Base-by-base conservation (phyloP, 345 rosid genomes). In the Geranium rotundifolium region DNA sequence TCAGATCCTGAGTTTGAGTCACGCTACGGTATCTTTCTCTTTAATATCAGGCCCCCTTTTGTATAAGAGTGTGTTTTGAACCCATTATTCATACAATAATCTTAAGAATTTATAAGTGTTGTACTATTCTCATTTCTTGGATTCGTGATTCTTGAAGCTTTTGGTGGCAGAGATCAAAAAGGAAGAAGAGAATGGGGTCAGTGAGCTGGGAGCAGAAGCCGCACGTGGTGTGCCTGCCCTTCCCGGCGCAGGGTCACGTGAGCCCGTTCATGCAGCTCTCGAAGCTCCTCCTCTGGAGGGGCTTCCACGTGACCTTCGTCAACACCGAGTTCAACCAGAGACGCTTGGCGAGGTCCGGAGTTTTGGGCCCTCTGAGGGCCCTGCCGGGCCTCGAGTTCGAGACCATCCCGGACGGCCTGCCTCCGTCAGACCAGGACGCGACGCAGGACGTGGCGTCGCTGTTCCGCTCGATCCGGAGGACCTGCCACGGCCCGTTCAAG, bases 261-360 rank as follows among this genome's bases (percentile, higher is more conserved):
- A 46, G 52, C 16, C 52, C 52, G 3, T 0, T 46, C 15, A 46
- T 46, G 14, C 52, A 46, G 16, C 13, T 46, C 1, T 9, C 52
- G 15, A 46, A 46, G 52, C 52, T 46, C 52, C 52, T 46, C 52
- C 13, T 7, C 1, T 4, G 1, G 3, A 46, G 52, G 16, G 80
- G 80, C 34, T 73, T 75, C 62, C 62, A 71, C 64, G 63, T 81
- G 56, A 80, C 82, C 54, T 70, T 71, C 20, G 76, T 78, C 56
- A 72, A 74, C 74, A 74, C 72, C 0, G 78, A 77, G 64, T 68
- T 62, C 54, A 73, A 65, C 73, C 65, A 73, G 27, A 20, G 31
- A n/a, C 71, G 75, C 60, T 55, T 72, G 13, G 50, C 68, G 54
- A 41, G 62, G 7, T 70, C 79, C 20, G 41, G 17, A 10, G 80